Evolutionary conservation across 1,139 yeast genomes (phyloP).

Genomic region (Suhomyces maxii): DNA sequence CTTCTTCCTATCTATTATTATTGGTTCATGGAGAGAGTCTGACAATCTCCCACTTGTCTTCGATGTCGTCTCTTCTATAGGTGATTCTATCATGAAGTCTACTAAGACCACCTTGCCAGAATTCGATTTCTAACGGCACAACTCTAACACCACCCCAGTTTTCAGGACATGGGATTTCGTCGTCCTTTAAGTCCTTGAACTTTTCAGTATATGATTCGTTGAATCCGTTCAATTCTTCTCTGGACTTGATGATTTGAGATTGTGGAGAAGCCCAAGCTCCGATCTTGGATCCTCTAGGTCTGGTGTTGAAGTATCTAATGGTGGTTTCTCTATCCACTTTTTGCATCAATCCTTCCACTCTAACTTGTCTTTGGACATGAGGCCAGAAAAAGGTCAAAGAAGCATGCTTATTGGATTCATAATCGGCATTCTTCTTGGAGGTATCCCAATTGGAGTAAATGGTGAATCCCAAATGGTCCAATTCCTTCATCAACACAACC

Average conservation of each 20-base stretch:
- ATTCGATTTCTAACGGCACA: conserved; percentile 87
- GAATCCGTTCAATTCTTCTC: conserved; percentile 62
- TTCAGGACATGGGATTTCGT: conserved; percentile 84
- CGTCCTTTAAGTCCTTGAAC: conserved; percentile 56
- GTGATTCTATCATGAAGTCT: conserved; percentile 88
- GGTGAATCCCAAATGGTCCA: conserved; percentile 83
- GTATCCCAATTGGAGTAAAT: conserved; percentile 89
- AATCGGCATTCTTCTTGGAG: conserved; percentile 76
- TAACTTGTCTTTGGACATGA: conserved; percentile 82
- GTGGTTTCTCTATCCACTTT: conserved; percentile 71
- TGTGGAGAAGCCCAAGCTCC: conserved; percentile 99
- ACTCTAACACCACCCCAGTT: conserved; percentile 94
- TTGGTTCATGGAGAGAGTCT: conserved; percentile 68
- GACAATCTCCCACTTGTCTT: conserved; percentile 57
- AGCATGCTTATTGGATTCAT: conserved; percentile 71
- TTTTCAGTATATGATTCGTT: conserved; percentile 51
- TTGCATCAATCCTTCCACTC: conserved; percentile 87
- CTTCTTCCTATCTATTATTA: background rate
- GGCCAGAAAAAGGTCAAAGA: conserved; percentile 94
- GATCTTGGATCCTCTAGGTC: conserved; percentile 90
- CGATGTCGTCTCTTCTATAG: conserved; percentile 56
- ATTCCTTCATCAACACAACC: conserved; percentile 81
- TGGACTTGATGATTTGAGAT: conserved; percentile 54
- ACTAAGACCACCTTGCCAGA: conserved; percentile 94
- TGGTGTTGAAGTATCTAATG: conserved; percentile 73